Evolutionary conservation across 2,329 filamentous ascomycete species (phyloP).

Genomic region (Knufia fluminis): DNA sequence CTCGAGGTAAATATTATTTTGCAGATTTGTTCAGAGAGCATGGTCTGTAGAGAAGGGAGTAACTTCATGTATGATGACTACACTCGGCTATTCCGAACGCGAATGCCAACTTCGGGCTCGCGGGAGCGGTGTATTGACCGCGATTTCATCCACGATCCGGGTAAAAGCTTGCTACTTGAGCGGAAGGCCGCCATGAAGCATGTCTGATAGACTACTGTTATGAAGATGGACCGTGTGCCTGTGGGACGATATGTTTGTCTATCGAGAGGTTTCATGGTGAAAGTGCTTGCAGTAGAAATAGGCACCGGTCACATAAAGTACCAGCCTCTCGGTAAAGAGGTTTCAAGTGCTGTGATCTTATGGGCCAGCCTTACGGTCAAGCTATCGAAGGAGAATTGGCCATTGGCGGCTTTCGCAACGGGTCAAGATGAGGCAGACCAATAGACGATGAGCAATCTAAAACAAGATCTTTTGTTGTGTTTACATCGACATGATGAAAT

Average conservation of each 20-base stretch:
- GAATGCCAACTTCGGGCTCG: no score
- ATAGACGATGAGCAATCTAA: slow-evolving; percentile 6
- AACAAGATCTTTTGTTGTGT: neutral
- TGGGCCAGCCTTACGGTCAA: slow-evolving; percentile 3
- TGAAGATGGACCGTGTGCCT: no score
- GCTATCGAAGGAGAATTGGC: neutral
- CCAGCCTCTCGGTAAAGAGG: neutral
- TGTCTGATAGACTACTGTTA: no score
- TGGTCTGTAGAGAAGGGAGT: no score
- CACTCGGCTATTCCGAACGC: no score
- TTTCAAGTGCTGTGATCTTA: neutral
- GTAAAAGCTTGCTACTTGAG: no score
- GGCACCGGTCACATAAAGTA: neutral
- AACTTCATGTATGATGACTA: no score
- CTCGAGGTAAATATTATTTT: no score
- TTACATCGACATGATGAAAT: neutral
- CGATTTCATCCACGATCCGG: neutral
- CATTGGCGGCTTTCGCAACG: neutral
- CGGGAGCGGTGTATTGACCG: neutral
- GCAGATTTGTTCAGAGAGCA: no score
- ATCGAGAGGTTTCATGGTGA: no score
- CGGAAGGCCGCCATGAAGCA: no score
- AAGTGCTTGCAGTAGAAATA: neutral
- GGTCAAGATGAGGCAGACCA: neutral
- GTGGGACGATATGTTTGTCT: no score